A percentile compares a stretch with the other conserved stretches of the same genome.
These are phyloP conservation scores for Aspergillus neotritici DNA, from an alignment of 2,329 filamentous ascomycete species.

Conservation along the genomic window DNA sequence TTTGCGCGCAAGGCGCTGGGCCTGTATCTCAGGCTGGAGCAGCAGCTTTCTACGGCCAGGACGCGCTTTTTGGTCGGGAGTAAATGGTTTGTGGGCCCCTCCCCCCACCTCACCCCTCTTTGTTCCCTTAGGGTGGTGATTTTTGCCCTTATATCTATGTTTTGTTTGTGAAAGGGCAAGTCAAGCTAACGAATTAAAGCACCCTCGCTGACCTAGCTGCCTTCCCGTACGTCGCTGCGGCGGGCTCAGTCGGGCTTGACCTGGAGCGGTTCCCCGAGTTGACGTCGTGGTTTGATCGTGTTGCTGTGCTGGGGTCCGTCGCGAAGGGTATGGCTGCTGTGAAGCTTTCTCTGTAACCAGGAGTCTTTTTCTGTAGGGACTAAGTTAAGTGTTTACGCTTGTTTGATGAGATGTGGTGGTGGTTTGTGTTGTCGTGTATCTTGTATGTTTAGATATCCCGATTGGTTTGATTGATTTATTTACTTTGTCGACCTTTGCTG, in stretches of 20 bases:
- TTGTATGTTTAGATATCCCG: too few species aligned
- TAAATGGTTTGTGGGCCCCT: conserved; percentile 6
- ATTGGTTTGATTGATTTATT: too few species aligned
- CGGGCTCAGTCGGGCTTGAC: conserved; percentile 4
- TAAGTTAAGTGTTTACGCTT: too few species aligned
- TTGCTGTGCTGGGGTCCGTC: neutral
- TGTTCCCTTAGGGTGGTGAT: neutral
- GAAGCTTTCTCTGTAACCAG: neutral
- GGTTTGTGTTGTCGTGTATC: too few species aligned
- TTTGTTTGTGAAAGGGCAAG: neutral
- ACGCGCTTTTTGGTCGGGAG: conserved; percentile 7
- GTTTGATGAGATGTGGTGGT: too few species aligned
- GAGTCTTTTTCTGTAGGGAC: too few species aligned
- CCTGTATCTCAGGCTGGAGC: conserved; percentile 9
- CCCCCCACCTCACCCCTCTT: too few species aligned
- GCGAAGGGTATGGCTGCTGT: conserved; percentile 6
- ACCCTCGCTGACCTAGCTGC: conserved; percentile 9
- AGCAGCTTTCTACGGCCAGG: conserved; percentile 6
- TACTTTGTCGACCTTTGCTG: too few species aligned
- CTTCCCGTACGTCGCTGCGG: conserved; percentile 9
- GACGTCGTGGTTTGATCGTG: conserved; percentile 11
- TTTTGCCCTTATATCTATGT: neutral
- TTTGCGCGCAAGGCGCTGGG: conserved; percentile 4
- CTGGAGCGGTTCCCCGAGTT: conserved; percentile 11
- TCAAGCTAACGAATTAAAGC: neutral